Evolutionary conservation across 208 protist species (phyloP).

Genomic region (Giardia muris): DNA sequence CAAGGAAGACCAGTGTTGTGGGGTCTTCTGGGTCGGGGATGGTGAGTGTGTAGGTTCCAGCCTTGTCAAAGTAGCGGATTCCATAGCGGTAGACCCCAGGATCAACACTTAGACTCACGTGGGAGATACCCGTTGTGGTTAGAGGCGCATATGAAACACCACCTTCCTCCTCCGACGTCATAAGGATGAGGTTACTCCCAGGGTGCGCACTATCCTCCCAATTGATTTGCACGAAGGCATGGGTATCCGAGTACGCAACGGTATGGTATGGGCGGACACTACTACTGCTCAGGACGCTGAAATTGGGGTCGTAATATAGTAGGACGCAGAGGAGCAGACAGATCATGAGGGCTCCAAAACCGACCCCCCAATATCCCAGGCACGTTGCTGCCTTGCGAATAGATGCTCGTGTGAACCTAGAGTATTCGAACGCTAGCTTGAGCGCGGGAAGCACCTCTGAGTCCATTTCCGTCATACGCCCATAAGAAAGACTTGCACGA

Average conservation of each 20-base stretch:
- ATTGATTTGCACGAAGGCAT: neutral
- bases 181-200: neutral
- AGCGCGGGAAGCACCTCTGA: too few species aligned
- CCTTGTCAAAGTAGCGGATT: neutral
- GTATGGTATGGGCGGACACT: neutral
- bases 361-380: too few species aligned
- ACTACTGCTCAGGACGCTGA: neutral
- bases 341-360: too few species aligned
- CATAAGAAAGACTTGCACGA: too few species aligned
- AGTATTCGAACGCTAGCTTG: too few species aligned
- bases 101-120: neutral
- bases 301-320: neutral
- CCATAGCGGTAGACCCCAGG: neutral
- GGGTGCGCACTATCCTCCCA: neutral
- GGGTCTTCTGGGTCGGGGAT: neutral
- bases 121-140: neutral
- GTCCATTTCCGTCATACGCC: too few species aligned
- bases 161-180: neutral
- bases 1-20: neutral
- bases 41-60: neutral
- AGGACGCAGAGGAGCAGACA: too few species aligned
- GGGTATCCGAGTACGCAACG: neutral
- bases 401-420: too few species aligned
- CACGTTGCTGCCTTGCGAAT: too few species aligned
- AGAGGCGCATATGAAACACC: neutral